Conservation (phyloP, 2,329 filamentous ascomycete species). For the Periconia macrospinosa region DNA sequence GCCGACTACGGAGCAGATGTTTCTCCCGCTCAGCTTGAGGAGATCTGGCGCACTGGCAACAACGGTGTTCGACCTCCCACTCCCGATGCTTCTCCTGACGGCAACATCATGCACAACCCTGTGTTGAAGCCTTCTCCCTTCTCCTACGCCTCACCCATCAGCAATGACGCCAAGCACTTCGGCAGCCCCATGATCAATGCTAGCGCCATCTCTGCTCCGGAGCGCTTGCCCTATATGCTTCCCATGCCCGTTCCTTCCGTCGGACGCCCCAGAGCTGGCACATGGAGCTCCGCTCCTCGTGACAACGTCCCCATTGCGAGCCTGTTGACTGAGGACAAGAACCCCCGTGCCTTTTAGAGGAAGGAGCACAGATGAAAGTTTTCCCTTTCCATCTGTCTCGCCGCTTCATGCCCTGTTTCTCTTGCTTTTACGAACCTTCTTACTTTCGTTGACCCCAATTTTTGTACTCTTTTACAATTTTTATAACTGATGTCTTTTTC, state of each 20-base stretch:
- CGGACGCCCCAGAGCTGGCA: slow-evolving; percentile 32
- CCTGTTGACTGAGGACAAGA: slow-evolving; percentile 43
- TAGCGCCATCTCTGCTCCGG: slow-evolving; percentile 35
- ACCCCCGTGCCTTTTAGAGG: slow-evolving; percentile 23
- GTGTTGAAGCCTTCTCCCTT: slow-evolving; percentile 37
- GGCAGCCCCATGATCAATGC: slow-evolving; percentile 35
- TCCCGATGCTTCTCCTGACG: slow-evolving; percentile 43
- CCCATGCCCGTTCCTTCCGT: slow-evolving; percentile 42
- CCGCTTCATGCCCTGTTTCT: slow-evolving; percentile 1
- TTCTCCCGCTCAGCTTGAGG: slow-evolving; percentile 66
- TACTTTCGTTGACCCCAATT: slow-evolving; percentile 23
- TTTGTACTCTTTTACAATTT: background rate
- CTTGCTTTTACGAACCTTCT: slow-evolving; percentile 11
- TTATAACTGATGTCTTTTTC: background rate
- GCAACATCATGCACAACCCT: slow-evolving; percentile 40
- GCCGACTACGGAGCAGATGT: slow-evolving; percentile 69
- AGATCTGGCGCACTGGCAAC: slow-evolving; percentile 60
- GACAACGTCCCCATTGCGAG: slow-evolving; percentile 45
- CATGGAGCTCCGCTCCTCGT: slow-evolving; percentile 40
- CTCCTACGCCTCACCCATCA: slow-evolving; percentile 32
- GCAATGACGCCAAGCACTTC: slow-evolving; percentile 35
- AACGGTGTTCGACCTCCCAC: slow-evolving; percentile 39
- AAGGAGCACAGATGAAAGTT: background rate
- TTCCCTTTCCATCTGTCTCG: slow-evolving; percentile 1
- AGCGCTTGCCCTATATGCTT: slow-evolving; percentile 40